Conservation (phyloP, 106 monocot genomes). For the Dendrobium nobile region DNA sequence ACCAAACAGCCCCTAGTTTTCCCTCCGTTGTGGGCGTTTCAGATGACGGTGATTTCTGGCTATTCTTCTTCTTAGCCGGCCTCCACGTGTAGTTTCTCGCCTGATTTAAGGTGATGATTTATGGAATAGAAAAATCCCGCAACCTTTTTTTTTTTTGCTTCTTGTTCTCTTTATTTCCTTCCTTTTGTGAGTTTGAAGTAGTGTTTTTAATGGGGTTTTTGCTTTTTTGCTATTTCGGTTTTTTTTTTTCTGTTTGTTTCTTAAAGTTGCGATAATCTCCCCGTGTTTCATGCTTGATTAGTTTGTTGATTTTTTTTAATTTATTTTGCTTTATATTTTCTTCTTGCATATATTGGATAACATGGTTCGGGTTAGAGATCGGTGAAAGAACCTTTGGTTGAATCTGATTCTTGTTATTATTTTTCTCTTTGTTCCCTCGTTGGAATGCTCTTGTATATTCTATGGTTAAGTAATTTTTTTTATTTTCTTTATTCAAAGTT, state of each 20-base stretch:
- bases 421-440: neutral
- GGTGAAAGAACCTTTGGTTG: neutral
- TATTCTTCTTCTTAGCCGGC: too few species aligned
- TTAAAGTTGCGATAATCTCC: neutral
- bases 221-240: neutral
- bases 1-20: too few species aligned
- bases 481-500: neutral
- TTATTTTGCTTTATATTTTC: neutral
- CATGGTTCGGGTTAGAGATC: neutral
- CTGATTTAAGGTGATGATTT: too few species aligned
- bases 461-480: neutral
- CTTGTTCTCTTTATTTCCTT: too few species aligned
- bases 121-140: too few species aligned
- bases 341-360: neutral
- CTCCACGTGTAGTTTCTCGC: too few species aligned
- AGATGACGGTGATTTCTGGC: too few species aligned
- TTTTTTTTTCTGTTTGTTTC: neutral
- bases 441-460: neutral
- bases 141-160: too few species aligned
- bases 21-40: too few species aligned
- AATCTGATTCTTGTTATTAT: too few species aligned
- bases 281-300: neutral
- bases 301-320: neutral
- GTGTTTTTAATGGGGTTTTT: neutral
- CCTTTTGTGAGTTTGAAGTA: neutral